Evolutionary conservation across 192 early-diverging fungal species (phyloP), one percentile per base, ranked within the genome.

Genomic region (Martensiomyces pterosporus): DNA sequence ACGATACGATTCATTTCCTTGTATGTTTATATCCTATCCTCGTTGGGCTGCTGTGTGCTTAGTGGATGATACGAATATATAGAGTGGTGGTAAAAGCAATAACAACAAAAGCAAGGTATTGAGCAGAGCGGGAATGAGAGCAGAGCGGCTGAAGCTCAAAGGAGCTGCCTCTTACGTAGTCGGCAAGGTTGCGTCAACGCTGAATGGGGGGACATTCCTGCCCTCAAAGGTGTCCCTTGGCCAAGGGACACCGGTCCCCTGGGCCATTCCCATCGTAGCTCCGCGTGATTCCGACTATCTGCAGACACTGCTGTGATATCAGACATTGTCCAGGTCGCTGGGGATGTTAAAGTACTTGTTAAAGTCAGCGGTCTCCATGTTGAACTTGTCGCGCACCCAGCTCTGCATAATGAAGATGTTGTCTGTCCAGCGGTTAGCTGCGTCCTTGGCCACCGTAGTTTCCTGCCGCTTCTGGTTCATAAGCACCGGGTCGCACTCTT

Each of bases 371-470:
- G 69, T 58, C 10, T 84, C 80, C 18, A 91, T 81, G 26, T 62
- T 72, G 52, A 87, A 86, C 45, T 82, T 86, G 40, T 85, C 77
- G 33, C 72, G 56, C 57, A 82, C 82, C 68, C 89, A 90, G 4
- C 82, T 76, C 61, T 91, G 88, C 16, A 94, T 73, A n/a, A 75
- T 67, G 61, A 89, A 92, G 14, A 92, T 82, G 41, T 94, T 92
- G 22, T 91, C 89, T 70, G 90, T 93, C 90, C 90, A 93, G 9
- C 87, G 77, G 60, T 93, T 93, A 8, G 83, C 87, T 3, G 85
- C 85, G 23, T 84, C 84, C 25, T 80, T 80, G 10, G 89, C 86
- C 4, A 64, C 35, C 39, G 60, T 22, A 1, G 79, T 67, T 4
- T 79, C 81, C 34, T 52, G 72, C 75, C 82, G 67, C 67, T 86